These are phyloP conservation scores for Colletotrichum aenigma DNA, from an alignment of 2,329 filamentous ascomycete species.

Conservation along the genomic window DNA sequence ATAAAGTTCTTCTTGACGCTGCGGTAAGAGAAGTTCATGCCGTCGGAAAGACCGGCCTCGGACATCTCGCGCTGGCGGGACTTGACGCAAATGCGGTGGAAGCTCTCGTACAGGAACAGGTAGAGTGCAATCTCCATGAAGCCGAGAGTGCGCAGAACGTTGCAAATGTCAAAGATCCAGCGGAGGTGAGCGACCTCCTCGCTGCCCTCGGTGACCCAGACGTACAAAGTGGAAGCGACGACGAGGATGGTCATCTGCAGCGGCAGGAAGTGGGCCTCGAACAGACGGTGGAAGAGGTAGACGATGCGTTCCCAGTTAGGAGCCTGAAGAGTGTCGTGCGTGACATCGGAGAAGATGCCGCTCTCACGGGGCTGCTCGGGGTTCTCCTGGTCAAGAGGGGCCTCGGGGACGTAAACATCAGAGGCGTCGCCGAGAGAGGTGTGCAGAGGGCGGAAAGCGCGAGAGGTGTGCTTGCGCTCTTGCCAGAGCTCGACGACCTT, in stretches of 20 bases:
- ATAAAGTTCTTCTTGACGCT: slow-evolving; percentile 58
- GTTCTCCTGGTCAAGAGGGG: slow-evolving; percentile 41
- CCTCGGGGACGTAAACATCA: slow-evolving; percentile 53
- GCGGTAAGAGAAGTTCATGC: slow-evolving; percentile 69
- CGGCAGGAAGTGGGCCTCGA: slow-evolving; percentile 75
- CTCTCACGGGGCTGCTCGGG: slow-evolving; percentile 47
- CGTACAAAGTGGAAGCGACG: slow-evolving; percentile 65
- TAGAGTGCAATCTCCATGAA: slow-evolving; percentile 68
- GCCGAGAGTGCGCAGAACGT: slow-evolving; percentile 61
- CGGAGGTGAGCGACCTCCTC: slow-evolving; percentile 56
- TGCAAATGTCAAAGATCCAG: slow-evolving; percentile 66
- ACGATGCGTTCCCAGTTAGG: slow-evolving; percentile 61
- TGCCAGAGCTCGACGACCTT: slow-evolving; percentile 62
- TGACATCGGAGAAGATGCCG: slow-evolving; percentile 61
- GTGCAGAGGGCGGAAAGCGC: slow-evolving; percentile 61
- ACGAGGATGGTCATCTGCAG: slow-evolving; percentile 70
- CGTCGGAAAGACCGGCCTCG: slow-evolving; percentile 65
- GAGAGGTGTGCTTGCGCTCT: slow-evolving; percentile 59
- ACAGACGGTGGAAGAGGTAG: slow-evolving; percentile 69
- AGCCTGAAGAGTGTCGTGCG: slow-evolving; percentile 52
- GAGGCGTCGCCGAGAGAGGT: slow-evolving; percentile 49
- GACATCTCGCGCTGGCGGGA: slow-evolving; percentile 70
- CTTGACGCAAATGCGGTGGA: slow-evolving; percentile 65
- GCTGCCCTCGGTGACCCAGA: slow-evolving; percentile 54
- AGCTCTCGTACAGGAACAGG: slow-evolving; percentile 70